Evolutionary conservation across 345 rosid genomes (phyloP), one percentile per base, ranked within the genome.

Genomic region (Raphanus raphanistrum): DNA sequence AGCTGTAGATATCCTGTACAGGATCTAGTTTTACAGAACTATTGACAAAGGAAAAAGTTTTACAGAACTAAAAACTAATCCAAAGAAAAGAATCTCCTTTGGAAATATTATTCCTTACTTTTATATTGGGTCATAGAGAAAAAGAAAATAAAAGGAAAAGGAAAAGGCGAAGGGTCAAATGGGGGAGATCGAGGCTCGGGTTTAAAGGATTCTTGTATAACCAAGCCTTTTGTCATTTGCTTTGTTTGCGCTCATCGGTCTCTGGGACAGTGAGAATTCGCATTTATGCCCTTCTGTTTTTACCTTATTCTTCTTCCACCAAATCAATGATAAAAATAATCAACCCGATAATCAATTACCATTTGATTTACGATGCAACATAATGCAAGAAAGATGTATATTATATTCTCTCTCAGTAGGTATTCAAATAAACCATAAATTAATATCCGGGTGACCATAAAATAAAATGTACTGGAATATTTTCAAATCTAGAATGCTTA

Each of bases 181-280:
- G 76, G 68, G 76, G 86, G 72, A 87, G 80, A 82, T 79, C 76
- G 82, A 70, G 76, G 76, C 72, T 76, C 36, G 79, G 68, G 61
- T 77, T 76, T 60, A 67, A 71, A 77, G 77, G 73, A 78, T 67
- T 76, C 76, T 80, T 82, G 76, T 41, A 2, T 41, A 45, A 82
- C 71, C 50, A 70, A 66, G 76, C 77, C 11, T 35, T 35, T 35
- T 79, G 84, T 84, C 85, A 68, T 80, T 75, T 87, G 78, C 45
- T n/a, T 74, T 80, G 77, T 85, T 84, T 35, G 83, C 84, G 82
- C 78, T 77, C 75, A 80, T 77, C 66, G 71, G 72, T 12, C 77
- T 72, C 71, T 16, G 73, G 50, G 64, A 60, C 59, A 3, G 4
- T 73, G 1, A 0, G 7, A 33, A 8, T 68, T 67, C 5, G 21